Percentiles rank a stretch among this genome's conserved stretches.
Evolutionary conservation across 495 filamentous ascomycete species (phyloP).

Genomic region (Acidomyces sp.): DNA sequence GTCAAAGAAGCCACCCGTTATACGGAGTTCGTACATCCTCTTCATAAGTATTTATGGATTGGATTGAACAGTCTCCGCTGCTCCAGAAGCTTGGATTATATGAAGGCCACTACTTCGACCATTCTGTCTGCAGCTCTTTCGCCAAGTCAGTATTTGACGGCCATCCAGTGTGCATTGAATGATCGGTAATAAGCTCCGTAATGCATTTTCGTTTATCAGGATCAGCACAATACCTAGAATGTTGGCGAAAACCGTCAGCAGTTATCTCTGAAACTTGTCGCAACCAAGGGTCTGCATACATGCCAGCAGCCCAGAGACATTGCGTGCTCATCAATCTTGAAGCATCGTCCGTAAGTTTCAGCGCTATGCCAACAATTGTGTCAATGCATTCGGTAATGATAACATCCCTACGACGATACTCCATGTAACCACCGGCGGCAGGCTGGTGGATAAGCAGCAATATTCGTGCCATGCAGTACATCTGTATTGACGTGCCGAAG

Average conservation of each 20-base stretch:
- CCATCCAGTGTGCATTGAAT: slow-evolving; percentile 20
- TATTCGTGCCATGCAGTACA: slow-evolving; percentile 20
- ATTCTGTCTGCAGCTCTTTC: slow-evolving; percentile 21
- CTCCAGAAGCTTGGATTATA: too few species aligned
- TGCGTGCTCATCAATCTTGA: slow-evolving; percentile 19
- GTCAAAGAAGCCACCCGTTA: too few species aligned
- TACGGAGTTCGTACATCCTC: too few species aligned
- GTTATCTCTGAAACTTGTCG: too few species aligned
- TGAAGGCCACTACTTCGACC: slow-evolving; percentile 8
- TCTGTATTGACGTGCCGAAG: slow-evolving; percentile 18
- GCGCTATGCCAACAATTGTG: slow-evolving; percentile 23
- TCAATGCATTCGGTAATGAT: slow-evolving; percentile 18
- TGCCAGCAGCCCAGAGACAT: slow-evolving; percentile 21
- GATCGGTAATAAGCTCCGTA: slow-evolving; percentile 15
- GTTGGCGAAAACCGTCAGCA: too few species aligned
- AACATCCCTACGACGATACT: slow-evolving; percentile 15
- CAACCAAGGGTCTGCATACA: too few species aligned
- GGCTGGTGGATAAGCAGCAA: slow-evolving; percentile 22
- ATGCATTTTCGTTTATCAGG: slow-evolving; percentile 17
- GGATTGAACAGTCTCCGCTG: too few species aligned
- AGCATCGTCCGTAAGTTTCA: slow-evolving; percentile 16
- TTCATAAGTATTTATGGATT: too few species aligned
- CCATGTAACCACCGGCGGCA: slow-evolving; percentile 20
- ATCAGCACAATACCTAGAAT: too few species aligned
- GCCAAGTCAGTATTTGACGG: slow-evolving; percentile 16